phyloP scores from a whole-genome alignment of 495 filamentous ascomycete species.

The Podospora tetraspora region DNA sequence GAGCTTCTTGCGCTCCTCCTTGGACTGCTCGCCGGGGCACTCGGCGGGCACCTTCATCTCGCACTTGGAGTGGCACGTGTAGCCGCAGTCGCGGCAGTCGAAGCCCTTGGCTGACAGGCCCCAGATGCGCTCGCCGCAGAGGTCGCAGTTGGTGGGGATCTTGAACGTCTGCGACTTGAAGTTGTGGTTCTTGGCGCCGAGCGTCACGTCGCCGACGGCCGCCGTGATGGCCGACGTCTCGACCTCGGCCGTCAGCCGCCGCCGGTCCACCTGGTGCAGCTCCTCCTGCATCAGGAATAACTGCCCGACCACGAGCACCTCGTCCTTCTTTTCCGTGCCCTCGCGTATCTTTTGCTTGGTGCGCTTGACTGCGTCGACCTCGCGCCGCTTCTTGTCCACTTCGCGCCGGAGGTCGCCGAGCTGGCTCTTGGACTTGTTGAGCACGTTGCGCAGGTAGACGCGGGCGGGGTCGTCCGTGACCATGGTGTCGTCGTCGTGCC shows the following conservation, averaged over 20 bases:
- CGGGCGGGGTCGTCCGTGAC: slow-evolving; percentile 77
- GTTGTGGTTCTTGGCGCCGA: slow-evolving; percentile 88
- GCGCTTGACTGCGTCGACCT: slow-evolving; percentile 70
- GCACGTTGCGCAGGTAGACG: slow-evolving; percentile 82
- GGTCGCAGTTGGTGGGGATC: slow-evolving; percentile 95
- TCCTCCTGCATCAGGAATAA: slow-evolving; percentile 78
- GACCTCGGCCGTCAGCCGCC: slow-evolving; percentile 80
- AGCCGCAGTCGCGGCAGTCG: slow-evolving; percentile 91
- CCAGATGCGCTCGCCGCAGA: slow-evolving; percentile 96
- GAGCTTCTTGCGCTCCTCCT: slow-evolving; percentile 90
- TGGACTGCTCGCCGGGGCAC: slow-evolving; percentile 87
- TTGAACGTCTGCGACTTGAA: slow-evolving; percentile 98
- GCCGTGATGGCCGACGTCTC: slow-evolving; percentile 84
- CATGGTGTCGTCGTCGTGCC: slow-evolving; percentile 89
- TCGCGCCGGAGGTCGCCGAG: slow-evolving; percentile 73
- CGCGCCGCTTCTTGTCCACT: slow-evolving; percentile 73
- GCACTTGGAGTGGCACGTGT: slow-evolving; percentile 97
- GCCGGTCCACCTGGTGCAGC: slow-evolving; percentile 79
- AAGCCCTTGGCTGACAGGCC: slow-evolving; percentile 93
- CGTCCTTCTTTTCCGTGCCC: slow-evolving; percentile 78
- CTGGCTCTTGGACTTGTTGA: slow-evolving; percentile 82
- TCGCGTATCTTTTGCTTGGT: slow-evolving; percentile 68
- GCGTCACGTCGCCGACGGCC: slow-evolving; percentile 81
- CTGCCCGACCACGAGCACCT: slow-evolving; percentile 68
- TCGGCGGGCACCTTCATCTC: slow-evolving; percentile 97